Evolutionary conservation across 805 yeast genomes (phyloP).

Genomic region (Torulaspora franciscae): DNA sequence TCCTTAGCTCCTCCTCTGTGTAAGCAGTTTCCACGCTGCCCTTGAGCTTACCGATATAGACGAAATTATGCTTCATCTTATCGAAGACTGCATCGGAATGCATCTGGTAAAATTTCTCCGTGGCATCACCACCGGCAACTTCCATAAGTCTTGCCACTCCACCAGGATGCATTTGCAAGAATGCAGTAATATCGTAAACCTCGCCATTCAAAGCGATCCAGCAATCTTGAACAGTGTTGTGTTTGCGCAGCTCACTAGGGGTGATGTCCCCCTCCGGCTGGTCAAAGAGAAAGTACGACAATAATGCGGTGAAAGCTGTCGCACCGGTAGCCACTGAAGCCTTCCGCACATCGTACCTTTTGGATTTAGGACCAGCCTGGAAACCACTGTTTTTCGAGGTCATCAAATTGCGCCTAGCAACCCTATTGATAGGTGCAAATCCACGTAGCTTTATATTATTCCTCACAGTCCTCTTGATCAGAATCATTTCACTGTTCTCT

Average conservation of each 20-base stretch:
- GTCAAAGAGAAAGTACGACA: constrained; percentile 9
- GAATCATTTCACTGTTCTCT: too few relatives aligned
- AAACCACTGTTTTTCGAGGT: too few relatives aligned
- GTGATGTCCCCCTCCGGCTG: constrained; percentile 11
- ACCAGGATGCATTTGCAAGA: constrained; percentile 81
- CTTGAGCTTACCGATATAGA: constrained; percentile 16
- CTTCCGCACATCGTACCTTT: constrained; percentile 1
- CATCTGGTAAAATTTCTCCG: constrained; percentile 40
- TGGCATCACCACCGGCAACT: constrained; percentile 81
- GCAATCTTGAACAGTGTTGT: constrained; percentile 55
- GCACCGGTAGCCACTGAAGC: constrained; percentile 16
- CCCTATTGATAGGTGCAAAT: too few relatives aligned
- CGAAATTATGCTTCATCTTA: constrained; percentile 15
- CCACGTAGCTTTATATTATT: too few relatives aligned
- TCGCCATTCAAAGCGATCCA: constrained; percentile 77
- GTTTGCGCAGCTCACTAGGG: constrained; percentile 41
- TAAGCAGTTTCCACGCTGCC: constrained; percentile 13
- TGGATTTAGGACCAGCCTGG: background rate
- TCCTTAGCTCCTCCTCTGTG: constrained; percentile 18
- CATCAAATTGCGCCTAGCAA: too few relatives aligned
- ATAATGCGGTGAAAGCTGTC: constrained; percentile 9
- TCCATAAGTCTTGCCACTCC: constrained; percentile 71
- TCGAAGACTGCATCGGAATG: constrained; percentile 30
- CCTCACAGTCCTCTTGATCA: too few relatives aligned
- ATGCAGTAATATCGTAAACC: constrained; percentile 78